Evolutionary conservation across 192 early-diverging fungal species (phyloP).

Genomic region (Rhizophlyctis rosea): DNA sequence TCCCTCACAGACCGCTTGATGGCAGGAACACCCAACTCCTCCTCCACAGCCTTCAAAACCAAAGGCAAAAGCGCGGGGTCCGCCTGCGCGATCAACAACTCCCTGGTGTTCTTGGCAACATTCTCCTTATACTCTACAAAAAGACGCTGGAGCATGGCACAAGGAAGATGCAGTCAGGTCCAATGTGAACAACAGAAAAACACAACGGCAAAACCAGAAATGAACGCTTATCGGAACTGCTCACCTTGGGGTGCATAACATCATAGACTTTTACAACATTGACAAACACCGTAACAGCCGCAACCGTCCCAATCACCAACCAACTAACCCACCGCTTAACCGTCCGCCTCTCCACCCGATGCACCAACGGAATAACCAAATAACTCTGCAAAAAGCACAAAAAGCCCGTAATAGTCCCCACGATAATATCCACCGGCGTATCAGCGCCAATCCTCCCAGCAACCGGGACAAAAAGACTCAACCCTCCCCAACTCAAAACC

Average conservation of each 20-base stretch:
- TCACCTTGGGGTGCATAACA: conserved; percentile 60
- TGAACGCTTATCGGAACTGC: neutral
- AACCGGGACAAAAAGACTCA: conserved; percentile 67
- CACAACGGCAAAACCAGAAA: too few species aligned
- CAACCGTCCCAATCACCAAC: conserved; percentile 18
- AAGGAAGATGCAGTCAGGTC: conserved; percentile 3
- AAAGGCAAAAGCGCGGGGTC: conserved; percentile 51
- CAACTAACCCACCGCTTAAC: conserved; percentile 22
- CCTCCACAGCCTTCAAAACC: conserved; percentile 41
- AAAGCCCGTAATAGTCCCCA: conserved; percentile 55
- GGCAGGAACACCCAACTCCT: conserved; percentile 34
- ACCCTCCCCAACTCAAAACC: conserved; percentile 22
- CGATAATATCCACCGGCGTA: conserved; percentile 62
- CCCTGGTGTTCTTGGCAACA: conserved; percentile 52
- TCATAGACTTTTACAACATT: conserved; percentile 49
- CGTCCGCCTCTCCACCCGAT: too few species aligned
- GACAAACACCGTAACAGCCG: conserved; percentile 26
- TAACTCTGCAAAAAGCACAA: conserved; percentile 37
- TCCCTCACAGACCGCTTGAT: conserved; percentile 20
- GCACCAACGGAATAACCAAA: conserved; percentile 49
- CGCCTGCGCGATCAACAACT: conserved; percentile 55
- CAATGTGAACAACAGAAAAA: neutral
- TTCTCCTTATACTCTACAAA: conserved; percentile 65
- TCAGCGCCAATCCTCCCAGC: conserved; percentile 65
- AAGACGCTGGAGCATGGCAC: conserved; percentile 19